Percentiles rank a stretch among this genome's conserved stretches.
These are phyloP conservation scores for Penicillium sp. DNA, from an alignment of 2,329 filamentous ascomycete genomes.

Conservation along the genomic window DNA sequence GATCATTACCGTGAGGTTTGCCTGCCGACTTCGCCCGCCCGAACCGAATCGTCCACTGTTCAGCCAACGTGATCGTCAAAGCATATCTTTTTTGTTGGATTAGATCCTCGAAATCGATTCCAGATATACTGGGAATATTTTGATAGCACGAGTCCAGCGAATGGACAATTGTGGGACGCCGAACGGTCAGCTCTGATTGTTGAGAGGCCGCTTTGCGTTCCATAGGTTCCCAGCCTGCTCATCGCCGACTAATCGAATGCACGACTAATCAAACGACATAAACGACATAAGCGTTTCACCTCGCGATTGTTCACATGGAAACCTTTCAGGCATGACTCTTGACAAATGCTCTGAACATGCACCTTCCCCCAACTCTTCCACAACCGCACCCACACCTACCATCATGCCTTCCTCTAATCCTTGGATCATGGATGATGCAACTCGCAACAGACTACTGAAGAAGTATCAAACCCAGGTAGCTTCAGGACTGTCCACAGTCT, in stretches of 20 bases:
- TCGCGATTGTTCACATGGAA: conserved; percentile 25
- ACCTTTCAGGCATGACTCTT: conserved; percentile 35
- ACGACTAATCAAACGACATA: neutral
- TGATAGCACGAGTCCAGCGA: conserved; percentile 24
- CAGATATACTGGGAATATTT: neutral
- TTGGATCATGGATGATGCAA: conserved; percentile 39
- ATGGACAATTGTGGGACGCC: conserved; percentile 49
- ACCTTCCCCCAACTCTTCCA: conserved; percentile 31
- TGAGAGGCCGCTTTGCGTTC: conserved; percentile 52
- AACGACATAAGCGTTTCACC: conserved; percentile 4
- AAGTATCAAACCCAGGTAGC: conserved; percentile 46
- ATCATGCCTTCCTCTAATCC: conserved; percentile 30
- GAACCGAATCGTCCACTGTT: neutral
- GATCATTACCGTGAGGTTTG: conserved; percentile 12
- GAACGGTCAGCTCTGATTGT: conserved; percentile 46
- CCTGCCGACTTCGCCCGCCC: conserved; percentile 3
- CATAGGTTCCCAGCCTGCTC: conserved; percentile 45
- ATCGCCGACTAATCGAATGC: neutral
- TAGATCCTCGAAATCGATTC: neutral
- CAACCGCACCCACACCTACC: conserved; percentile 27
- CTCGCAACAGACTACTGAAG: conserved; percentile 43
- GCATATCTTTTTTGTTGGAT: neutral
- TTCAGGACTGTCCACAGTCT: conserved; percentile 43
- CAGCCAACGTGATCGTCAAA: neutral
- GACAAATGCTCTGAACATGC: conserved; percentile 42